These are phyloP conservation scores for Coriaria nepalensis DNA, from an alignment of 306 rosid genomes.

Conservation along the genomic window DNA sequence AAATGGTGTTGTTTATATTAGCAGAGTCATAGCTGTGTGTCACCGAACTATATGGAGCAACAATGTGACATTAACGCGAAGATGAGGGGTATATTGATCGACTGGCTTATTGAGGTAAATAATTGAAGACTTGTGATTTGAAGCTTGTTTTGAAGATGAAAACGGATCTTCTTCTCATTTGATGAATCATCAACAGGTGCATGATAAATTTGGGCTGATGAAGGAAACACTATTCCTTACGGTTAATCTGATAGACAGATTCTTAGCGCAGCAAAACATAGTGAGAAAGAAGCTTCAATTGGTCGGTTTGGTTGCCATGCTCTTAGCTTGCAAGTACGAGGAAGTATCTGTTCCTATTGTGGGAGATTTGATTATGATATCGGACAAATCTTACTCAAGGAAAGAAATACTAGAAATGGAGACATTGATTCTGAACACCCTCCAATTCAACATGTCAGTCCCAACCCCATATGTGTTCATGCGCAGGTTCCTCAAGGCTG, in stretches of 20 bases:
- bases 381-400: conserved; percentile 76
- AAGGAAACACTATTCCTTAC: conserved; percentile 88
- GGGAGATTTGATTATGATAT: conserved; percentile 74
- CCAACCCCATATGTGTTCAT: conserved; percentile 82
- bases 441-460: conserved; percentile 85
- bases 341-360: conserved; percentile 91
- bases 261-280: conserved; percentile 43
- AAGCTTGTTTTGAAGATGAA: too few relatives aligned
- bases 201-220: conserved; percentile 86
- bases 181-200: conserved; percentile 45
- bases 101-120: conserved; percentile 93
- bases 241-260: conserved; percentile 67
- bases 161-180: conserved; percentile 1
- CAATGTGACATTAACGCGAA: conserved; percentile 81
- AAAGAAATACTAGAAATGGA: conserved; percentile 86
- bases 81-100: conserved; percentile 87
- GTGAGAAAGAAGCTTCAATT: conserved; percentile 89
- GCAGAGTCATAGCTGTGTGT: conserved; percentile 52
- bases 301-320: conserved; percentile 97
- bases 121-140: background rate
- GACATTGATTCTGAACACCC: conserved; percentile 61
- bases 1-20: too few relatives aligned
- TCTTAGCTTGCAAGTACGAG: conserved; percentile 93
- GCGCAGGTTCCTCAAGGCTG: conserved; percentile 86
- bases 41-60: conserved; percentile 55